phyloP scores from a whole-genome alignment of 805 yeast genomes.

The Candida ulmi region DNA sequence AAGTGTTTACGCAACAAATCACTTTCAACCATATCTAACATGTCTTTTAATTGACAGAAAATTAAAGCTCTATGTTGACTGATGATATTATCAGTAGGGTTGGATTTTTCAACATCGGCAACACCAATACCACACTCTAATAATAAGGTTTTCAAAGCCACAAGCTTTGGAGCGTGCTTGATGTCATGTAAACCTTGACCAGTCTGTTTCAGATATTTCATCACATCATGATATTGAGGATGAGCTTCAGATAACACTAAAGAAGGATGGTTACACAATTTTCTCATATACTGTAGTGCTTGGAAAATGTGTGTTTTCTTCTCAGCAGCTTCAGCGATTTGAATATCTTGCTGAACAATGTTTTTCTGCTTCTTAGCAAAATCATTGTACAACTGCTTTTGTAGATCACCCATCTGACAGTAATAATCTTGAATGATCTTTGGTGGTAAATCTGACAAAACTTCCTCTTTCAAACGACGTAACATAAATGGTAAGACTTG shows the following conservation, averaged over 20 bases:
- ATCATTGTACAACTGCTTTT: constrained; percentile 80
- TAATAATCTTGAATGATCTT: constrained; percentile 97
- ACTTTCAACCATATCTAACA: constrained; percentile 94
- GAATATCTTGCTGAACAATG: constrained; percentile 60
- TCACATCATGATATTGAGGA: constrained; percentile 74
- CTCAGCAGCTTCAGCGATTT: constrained; percentile 39
- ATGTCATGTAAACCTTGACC: constrained; percentile 63
- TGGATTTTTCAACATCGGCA: constrained; percentile 31
- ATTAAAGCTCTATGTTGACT: constrained; percentile 94
- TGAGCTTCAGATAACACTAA: constrained; percentile 77
- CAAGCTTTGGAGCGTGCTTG: constrained; percentile 83
- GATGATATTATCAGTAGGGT: constrained; percentile 48
- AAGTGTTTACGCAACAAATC: constrained; percentile 76
- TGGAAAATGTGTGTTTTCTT: constrained; percentile 92
- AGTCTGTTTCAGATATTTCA: constrained; percentile 49
- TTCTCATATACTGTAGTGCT: constrained; percentile 95
- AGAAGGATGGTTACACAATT: constrained; percentile 94
- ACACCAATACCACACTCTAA: constrained; percentile 84
- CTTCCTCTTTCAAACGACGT: constrained; percentile 94
- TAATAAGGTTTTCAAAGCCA: constrained; percentile 73
- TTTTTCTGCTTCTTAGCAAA: constrained; percentile 82
- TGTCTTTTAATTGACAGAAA: constrained; percentile 94
- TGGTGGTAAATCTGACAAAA: constrained; percentile 92
- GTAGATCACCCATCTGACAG: constrained; percentile 90
- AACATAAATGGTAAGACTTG: constrained; percentile 96